Base-by-base conservation (phyloP, 2,329 filamentous ascomycete species). In the Zelopaecilomyces penicillatus region DNA sequence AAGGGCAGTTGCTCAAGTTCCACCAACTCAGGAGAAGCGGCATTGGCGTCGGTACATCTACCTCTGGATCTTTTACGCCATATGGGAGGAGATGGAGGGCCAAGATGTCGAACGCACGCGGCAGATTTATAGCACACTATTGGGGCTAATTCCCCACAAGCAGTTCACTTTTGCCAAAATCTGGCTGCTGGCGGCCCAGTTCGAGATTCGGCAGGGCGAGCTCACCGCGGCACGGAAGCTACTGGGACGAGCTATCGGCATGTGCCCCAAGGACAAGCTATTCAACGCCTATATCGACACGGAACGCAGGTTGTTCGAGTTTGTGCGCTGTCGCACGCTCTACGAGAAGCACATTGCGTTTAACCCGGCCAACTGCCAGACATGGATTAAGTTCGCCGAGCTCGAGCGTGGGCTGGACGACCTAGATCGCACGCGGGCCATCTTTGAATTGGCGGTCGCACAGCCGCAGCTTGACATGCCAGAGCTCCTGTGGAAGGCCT, bases 1-100 rank as follows among this genome's bases (percentile, higher is more conserved):
- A 66, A 80, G 89, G 55, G 93, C 93, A 2, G 95, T 98, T 54
- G 89, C 93, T 5, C 91, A 98, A 59, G 81, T 97, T 10, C 93
- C 93, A 2, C 91, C 93, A 0, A 94, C 89, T 19, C 87, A 94
- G 56, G 93, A 97, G 63, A 98, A 98, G 72, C 80, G 93, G 39
- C 90, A 97, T 64, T 98, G 93, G 93, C 78, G 93, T 53, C 77
- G 93, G 32, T 98, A 98, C 65, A 94, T 98, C 48, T 98, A 97
- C 61, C 76, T 98, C 1, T 98, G 91, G 88, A 80, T 97, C 37
- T 96, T 97, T 67, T 98, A 97, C 65, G 93, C 93, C 7, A 70
- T 96, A 12, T 97, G 86, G 80, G 93, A 97, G 63, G 93, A 98
- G 65, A 82, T 87, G 64, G 84, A 91, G 51, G 84, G 83, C 32